Base-by-base conservation (phyloP, 139 green algal genomes). In the Deuterostichococcus epilithicus region DNA sequence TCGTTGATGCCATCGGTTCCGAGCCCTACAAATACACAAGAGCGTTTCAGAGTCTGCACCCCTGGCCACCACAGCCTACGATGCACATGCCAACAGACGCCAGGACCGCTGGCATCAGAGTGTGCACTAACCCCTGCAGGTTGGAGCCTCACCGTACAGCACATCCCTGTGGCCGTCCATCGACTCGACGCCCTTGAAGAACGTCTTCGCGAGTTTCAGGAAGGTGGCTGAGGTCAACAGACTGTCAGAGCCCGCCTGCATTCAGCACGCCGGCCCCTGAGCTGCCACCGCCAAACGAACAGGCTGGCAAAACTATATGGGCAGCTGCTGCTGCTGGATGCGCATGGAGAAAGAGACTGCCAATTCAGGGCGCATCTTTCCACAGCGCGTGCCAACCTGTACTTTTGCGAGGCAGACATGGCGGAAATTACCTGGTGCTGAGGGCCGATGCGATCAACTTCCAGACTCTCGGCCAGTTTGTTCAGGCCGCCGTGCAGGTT, bases 401-500 rank as follows among this genome's bases (percentile, higher is more conserved):
- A n/a, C n/a, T n/a, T n/a, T n/a, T n/a, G n/a, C n/a, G n/a, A n/a
- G n/a, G n/a, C n/a, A n/a, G n/a, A n/a, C n/a, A n/a, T n/a, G n/a
- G n/a, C n/a, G n/a, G n/a, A n/a, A n/a, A n/a, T 80, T 18, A 88
- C 90, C 84, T 95, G 92, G 79, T 97, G 93, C 88, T 97, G 89
- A 15, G 94, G 94, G 22, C 95, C 96, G 44, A 99, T 98, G 35
- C 96, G 90, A 86, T 94, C 88, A 38, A 98, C 94, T 30, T 98
- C 90, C 68, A 99, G 85, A 72, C 88, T 86, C 82, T 99, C 96
- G 20, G 96, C 96, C 18, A 99, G 83, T 86, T 97, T 97, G 79
- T 97, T 98, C 20, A 99, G 84, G 2, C 96, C 96, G 34, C 96
- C 96, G 70, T 99, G 96, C 77, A 99, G 84, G 82, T 94, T 97